phyloP scores from a whole-genome alignment of 2,329 filamentous ascomycete genomes.

The Monilinia fructicola region DNA sequence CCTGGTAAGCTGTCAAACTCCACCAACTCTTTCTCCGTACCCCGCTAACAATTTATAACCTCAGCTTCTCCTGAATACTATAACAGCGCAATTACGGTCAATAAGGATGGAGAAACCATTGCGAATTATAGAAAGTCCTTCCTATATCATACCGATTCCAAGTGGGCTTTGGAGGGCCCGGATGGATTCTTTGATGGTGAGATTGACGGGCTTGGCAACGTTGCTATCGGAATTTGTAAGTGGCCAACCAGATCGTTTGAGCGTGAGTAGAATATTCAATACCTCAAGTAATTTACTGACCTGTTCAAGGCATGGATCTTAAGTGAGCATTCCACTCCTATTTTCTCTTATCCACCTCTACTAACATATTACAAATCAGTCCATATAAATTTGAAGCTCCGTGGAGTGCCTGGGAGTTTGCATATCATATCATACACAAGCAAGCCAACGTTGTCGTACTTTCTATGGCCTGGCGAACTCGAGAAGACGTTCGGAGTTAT shows the following conservation, averaged over 20 bases:
- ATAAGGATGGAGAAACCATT: slow-evolving; percentile 57
- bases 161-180: slow-evolving; percentile 57
- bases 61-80: slow-evolving; percentile 51
- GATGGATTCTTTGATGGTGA: slow-evolving; percentile 50
- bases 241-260: slow-evolving; percentile 28
- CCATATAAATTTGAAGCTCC: slow-evolving; percentile 53
- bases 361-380: slow-evolving; percentile 41
- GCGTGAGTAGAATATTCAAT: slow-evolving; percentile 25
- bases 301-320: slow-evolving; percentile 55
- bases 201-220: slow-evolving; percentile 51
- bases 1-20: slow-evolving; percentile 52
- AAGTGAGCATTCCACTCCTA: slow-evolving; percentile 41
- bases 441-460: slow-evolving; percentile 64
- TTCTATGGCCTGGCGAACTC: slow-evolving; percentile 76
- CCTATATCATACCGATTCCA: slow-evolving; percentile 60
- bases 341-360: too few relatives aligned
- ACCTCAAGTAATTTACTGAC: slow-evolving; percentile 2
- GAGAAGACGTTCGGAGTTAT: slow-evolving; percentile 49
- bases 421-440: slow-evolving; percentile 53
- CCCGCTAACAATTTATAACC: background rate
- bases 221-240: slow-evolving; percentile 63
- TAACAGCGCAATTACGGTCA: slow-evolving; percentile 56
- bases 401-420: slow-evolving; percentile 51
- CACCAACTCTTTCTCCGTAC: slow-evolving; percentile 32
- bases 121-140: slow-evolving; percentile 61